These are phyloP conservation scores for Acacia confusa DNA, from an alignment of 306 rosid species.

Conservation along the genomic window DNA sequence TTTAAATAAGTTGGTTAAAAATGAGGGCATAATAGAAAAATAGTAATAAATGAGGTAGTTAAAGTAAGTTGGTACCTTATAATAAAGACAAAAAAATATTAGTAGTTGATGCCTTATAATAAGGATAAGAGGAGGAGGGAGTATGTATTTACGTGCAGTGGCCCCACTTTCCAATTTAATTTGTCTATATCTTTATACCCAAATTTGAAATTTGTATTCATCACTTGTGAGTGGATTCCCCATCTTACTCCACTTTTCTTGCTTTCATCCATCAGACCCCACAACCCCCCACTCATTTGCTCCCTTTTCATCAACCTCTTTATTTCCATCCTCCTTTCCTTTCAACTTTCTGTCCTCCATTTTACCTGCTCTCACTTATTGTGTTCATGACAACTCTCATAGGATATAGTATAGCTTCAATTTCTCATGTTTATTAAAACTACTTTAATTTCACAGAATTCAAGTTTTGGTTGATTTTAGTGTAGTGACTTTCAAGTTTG, in stretches of 20 bases:
- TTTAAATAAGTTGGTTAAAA: no score
- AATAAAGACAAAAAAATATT: no score
- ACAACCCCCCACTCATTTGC: neutral
- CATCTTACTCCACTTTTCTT: neutral
- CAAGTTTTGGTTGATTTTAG: neutral
- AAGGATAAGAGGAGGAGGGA: no score
- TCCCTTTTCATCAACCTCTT: neutral
- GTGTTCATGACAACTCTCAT: neutral
- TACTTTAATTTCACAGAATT: neutral
- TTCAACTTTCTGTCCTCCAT: neutral
- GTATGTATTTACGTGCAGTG: neutral
- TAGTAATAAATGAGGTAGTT: no score
- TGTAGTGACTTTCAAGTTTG: neutral
- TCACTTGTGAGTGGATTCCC: neutral
- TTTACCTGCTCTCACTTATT: neutral
- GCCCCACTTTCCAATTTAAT: neutral
- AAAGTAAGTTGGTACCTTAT: no score
- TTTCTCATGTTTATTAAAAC: neutral
- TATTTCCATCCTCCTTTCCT: neutral
- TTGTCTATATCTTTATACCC: neutral
- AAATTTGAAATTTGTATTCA: neutral
- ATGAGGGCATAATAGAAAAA: no score
- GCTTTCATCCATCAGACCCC: neutral
- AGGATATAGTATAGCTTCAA: neutral
- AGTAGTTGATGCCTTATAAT: no score